phyloP scores from a whole-genome alignment of 768 basidiomycete species.

The Crepidotus variabilis region DNA sequence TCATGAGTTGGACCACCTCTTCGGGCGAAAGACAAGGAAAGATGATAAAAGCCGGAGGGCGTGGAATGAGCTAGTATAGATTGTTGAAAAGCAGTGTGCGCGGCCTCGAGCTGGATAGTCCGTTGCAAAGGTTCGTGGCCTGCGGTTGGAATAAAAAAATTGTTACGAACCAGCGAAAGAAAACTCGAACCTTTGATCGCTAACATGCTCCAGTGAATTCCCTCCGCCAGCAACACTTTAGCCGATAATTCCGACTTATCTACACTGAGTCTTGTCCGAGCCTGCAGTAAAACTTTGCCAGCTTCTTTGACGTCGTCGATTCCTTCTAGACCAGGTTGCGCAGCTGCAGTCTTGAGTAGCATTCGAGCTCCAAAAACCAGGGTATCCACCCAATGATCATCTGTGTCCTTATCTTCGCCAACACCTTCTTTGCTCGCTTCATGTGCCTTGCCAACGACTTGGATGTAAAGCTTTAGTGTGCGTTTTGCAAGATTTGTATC shows the following conservation, averaged over 20 bases:
- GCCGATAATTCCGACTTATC: slow-evolving; percentile 53
- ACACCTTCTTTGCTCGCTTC: slow-evolving; percentile 48
- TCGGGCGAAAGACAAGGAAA: slow-evolving; percentile 65
- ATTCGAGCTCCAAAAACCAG: slow-evolving; percentile 75
- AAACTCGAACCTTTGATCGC: slow-evolving; percentile 57
- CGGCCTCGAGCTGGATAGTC: slow-evolving; percentile 50
- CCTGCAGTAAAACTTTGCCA: slow-evolving; percentile 54
- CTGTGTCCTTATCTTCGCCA: slow-evolving; percentile 54
- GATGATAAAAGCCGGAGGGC: slow-evolving; percentile 66
- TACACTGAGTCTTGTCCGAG: slow-evolving; percentile 47
- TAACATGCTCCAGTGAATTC: slow-evolving; percentile 67
- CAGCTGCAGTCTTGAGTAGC: slow-evolving; percentile 52
- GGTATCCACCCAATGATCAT: slow-evolving; percentile 72
- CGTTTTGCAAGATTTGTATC: slow-evolving; percentile 65
- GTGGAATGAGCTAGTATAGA: slow-evolving; percentile 49
- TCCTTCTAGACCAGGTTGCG: slow-evolving; percentile 30
- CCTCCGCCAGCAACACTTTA: slow-evolving; percentile 63
- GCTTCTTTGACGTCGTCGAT: slow-evolving; percentile 64
- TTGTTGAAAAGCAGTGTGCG: slow-evolving; percentile 45
- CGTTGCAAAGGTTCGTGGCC: slow-evolving; percentile 67
- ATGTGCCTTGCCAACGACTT: slow-evolving; percentile 80
- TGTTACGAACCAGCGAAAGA: background rate
- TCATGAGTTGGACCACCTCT: slow-evolving; percentile 51
- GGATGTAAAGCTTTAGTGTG: slow-evolving; percentile 76
- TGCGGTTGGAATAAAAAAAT: slow-evolving; percentile 19